phyloP scores from a whole-genome alignment of 83 land plant genomes.

The Thuja plicata region DNA sequence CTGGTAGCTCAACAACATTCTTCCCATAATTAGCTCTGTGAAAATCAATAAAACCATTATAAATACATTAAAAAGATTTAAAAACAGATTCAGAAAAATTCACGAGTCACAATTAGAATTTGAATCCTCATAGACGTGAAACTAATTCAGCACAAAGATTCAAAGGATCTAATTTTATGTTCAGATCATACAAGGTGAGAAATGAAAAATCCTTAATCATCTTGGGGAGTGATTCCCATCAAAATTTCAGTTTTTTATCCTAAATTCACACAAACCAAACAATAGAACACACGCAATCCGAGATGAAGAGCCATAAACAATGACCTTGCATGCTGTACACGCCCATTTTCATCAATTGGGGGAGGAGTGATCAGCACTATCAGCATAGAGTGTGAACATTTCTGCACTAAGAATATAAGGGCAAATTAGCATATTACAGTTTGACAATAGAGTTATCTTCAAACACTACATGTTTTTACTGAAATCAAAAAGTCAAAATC shows the following conservation, averaged over 20 bases:
- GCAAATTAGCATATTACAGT: not conserved
- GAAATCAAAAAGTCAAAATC: not conserved
- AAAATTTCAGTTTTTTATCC: not conserved
- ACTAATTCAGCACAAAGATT: not conserved
- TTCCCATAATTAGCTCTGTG: constrained; percentile 70
- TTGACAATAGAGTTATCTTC: not conserved
- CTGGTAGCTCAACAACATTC: constrained; percentile 56
- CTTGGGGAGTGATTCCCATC: not conserved
- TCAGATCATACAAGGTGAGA: constrained; percentile 3
- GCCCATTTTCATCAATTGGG: constrained; percentile 74
- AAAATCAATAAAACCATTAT: not conserved
- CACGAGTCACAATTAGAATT: not conserved
- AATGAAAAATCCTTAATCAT: not conserved
- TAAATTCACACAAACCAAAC: not conserved
- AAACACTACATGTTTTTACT: not conserved
- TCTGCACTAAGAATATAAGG: constrained; percentile 25
- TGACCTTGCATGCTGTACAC: constrained; percentile 54
- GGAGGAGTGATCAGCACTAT: constrained; percentile 78
- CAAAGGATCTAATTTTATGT: not conserved
- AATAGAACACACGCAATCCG: not conserved
- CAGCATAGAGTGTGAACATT: constrained; percentile 40
- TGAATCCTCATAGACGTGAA: not conserved
- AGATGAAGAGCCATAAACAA: not conserved
- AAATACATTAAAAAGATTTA: not conserved
- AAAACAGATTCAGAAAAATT: not conserved